Base-by-base conservation (phyloP, 2,329 filamentous ascomycete species). In the Botrytis tulipae region DNA sequence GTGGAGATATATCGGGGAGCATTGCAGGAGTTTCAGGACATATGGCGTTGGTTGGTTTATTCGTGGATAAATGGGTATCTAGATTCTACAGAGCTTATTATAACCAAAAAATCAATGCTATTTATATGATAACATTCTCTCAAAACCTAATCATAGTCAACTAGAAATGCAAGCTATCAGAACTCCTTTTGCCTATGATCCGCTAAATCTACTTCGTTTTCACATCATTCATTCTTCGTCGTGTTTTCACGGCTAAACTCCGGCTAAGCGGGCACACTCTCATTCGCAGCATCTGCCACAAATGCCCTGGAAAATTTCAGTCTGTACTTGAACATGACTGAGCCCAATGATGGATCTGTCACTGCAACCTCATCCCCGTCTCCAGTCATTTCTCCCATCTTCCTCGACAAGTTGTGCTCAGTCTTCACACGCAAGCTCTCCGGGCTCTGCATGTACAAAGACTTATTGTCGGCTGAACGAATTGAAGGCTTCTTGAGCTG, bases 401-500 rank as follows among this genome's bases (percentile, higher is more conserved):
- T 96, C 84, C 92, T 93, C 75, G 86, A 85, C 75, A 99, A 84
- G 81, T 99, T 98, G 1, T 90, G 89, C 72, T 93, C 86, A 1
- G 95, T 98, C 84, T 94, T 89, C 83, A 94, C 90, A 81, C 97
- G 93, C 72, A 99, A 84, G 76, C 92, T 89, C 9, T 91, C 90
- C 1, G 96, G 94, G 42, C 88, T 90, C 77, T 94, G 94, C 87
- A 97, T 96, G 82, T 98, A 99, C 61, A 99, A 86, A 5, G 93
- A 96, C 85, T 92, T 96, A 71, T 89, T 89, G 78, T 95, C 91
- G 78, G 95, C 91, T 0, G 89, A 89, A 67, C 94, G 88, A 78
- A 99, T 88, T 10, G 93, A 97, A 0, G 96, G 95, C 81, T 94
- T 95, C 87, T 98, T 98, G 72, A 99, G 87, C 83, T 98, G 96